Evolutionary conservation across 345 rosid species (phyloP).

Genomic region (Eucalyptus cloeziana): DNA sequence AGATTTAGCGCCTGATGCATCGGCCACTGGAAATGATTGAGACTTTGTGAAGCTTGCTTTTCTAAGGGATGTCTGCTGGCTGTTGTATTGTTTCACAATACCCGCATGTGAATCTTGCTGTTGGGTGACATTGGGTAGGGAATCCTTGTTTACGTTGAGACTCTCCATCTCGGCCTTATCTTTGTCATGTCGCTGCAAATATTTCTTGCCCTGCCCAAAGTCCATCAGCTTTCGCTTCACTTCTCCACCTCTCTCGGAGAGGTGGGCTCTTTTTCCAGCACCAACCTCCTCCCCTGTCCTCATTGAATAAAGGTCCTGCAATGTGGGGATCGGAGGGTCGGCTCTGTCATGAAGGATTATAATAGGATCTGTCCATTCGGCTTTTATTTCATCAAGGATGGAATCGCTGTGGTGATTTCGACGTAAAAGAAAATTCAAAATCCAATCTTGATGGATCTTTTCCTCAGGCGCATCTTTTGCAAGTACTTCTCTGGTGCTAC

Average conservation of each 20-base stretch:
- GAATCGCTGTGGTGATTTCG: neutral
- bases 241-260: neutral
- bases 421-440: neutral
- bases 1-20: constrained; percentile 6
- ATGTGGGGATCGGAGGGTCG: neutral
- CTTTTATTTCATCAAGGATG: neutral
- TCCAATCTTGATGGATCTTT: neutral
- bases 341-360: neutral
- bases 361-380: neutral
- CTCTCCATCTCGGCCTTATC: neutral
- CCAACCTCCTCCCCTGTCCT: neutral
- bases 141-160: neutral
- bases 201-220: neutral
- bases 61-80: constrained; percentile 9
- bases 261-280: neutral
- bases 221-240: neutral
- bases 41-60: constrained; percentile 41
- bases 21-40: constrained; percentile 66
- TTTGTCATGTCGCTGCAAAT: neutral
- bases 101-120: constrained; percentile 20
- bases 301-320: neutral
- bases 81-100: constrained; percentile 8
- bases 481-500: neutral
- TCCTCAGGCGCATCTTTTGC: constrained; percentile 2
- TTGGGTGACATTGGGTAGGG: neutral